Conservation (phyloP, 257 asterid genomes). For the Scutellaria galericulata region DNA sequence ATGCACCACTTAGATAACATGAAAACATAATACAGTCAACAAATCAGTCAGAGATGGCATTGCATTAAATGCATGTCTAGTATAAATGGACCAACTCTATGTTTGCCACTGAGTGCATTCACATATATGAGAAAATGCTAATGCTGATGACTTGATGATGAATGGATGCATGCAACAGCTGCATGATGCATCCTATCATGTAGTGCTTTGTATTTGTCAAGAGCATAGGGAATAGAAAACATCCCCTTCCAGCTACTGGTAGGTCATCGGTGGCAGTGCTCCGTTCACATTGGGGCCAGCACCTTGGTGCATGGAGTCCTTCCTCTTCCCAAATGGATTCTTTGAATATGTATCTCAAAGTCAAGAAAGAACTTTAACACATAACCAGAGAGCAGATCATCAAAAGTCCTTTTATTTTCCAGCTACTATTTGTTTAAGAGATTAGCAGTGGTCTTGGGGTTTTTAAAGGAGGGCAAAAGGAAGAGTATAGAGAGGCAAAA, state of each 20-base stretch:
- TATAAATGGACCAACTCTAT: constrained; percentile 45
- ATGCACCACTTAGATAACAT: constrained; percentile 17
- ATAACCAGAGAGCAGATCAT: constrained; percentile 10
- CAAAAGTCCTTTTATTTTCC: not conserved
- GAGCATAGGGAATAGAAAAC: constrained; percentile 75
- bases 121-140: constrained; percentile 50
- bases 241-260: constrained; percentile 92
- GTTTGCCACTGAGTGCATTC: constrained; percentile 48
- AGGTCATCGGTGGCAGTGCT: constrained; percentile 63
- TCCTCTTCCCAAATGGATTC: constrained; percentile 95
- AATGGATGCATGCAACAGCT: constrained; percentile 92
- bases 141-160: constrained; percentile 79
- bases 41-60: constrained; percentile 35
- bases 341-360: constrained; percentile 84
- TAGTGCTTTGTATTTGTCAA: constrained; percentile 59
- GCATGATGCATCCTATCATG: constrained; percentile 93
- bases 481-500: too few species aligned
- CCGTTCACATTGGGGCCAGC: constrained; percentile 63
- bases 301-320: constrained; percentile 59
- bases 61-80: constrained; percentile 64
- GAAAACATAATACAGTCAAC: constrained; percentile 21
- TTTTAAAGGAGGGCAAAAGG: not conserved
- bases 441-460: not conserved
- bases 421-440: not conserved
- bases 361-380: constrained; percentile 56